Evolutionary conservation across 148 eudicot genomes (phyloP).

Genomic region (Amaranthus palmeri): DNA sequence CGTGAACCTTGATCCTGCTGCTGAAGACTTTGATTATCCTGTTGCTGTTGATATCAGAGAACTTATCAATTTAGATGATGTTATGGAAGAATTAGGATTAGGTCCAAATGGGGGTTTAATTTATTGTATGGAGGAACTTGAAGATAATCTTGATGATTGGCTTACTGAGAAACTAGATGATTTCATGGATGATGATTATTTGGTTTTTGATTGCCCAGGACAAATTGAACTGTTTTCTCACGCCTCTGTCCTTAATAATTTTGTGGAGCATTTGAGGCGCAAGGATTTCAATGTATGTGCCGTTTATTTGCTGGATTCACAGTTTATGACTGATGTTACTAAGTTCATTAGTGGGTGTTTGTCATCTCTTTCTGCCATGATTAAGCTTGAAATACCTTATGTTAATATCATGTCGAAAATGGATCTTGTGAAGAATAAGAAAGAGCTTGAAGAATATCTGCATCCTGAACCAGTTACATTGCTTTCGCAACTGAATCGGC

Average conservation of each 20-base stretch:
- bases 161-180: slow-evolving; percentile 76
- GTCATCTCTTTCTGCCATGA: slow-evolving; percentile 94
- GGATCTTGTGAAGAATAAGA: slow-evolving; percentile 90
- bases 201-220: slow-evolving; percentile 95
- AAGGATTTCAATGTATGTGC: slow-evolving; percentile 90
- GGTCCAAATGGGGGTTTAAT: slow-evolving; percentile 95
- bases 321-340: slow-evolving; percentile 96
- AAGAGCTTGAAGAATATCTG: slow-evolving; percentile 70
- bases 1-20: slow-evolving; percentile 94
- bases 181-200: slow-evolving; percentile 82
- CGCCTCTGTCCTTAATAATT: slow-evolving; percentile 82
- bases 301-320: slow-evolving; percentile 91
- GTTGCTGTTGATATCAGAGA: slow-evolving; percentile 90
- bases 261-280: slow-evolving; percentile 78
- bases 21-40: slow-evolving; percentile 88
- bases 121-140: slow-evolving; percentile 97
- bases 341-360: slow-evolving; percentile 96
- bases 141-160: slow-evolving; percentile 91
- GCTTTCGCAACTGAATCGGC: slow-evolving; percentile 61
- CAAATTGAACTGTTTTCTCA: slow-evolving; percentile 97
- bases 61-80: slow-evolving; percentile 84
- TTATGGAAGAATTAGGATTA: slow-evolving; percentile 83
- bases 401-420: slow-evolving; percentile 82
- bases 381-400: slow-evolving; percentile 91
- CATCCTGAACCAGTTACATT: slow-evolving; percentile 62